These are phyloP conservation scores for Pseudopyricularia javanii DNA, from an alignment of 2,329 filamentous ascomycete species.

Conservation along the genomic window DNA sequence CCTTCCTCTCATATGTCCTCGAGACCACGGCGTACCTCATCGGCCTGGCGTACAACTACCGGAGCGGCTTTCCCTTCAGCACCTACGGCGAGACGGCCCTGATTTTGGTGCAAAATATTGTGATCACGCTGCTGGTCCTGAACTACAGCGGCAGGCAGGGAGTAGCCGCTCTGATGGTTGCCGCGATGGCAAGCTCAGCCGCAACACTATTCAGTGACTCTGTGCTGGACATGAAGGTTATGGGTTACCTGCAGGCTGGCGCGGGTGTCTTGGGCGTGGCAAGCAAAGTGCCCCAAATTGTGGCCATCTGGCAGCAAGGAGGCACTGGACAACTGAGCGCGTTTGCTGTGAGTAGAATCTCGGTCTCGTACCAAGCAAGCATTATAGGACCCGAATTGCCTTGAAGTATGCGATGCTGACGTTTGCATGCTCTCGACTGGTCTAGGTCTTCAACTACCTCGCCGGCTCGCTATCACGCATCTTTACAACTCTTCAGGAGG, in stretches of 20 bases:
- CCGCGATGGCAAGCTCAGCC: conserved; percentile 55
- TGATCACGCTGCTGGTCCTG: conserved; percentile 77
- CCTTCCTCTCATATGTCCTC: conserved; percentile 82
- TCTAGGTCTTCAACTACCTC: conserved; percentile 95
- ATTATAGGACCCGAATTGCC: too few relatives aligned
- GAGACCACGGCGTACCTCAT: conserved; percentile 85
- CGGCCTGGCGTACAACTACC: conserved; percentile 81
- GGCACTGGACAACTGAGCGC: conserved; percentile 92
- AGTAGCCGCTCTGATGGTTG: conserved; percentile 66
- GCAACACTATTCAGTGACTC: conserved; percentile 58
- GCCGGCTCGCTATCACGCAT: conserved; percentile 84
- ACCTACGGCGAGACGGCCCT: conserved; percentile 92
- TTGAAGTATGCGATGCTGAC: too few relatives aligned
- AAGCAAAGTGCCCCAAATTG: conserved; percentile 89
- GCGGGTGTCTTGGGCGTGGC: conserved; percentile 74
- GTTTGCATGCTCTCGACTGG: neutral
- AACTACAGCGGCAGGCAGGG: conserved; percentile 61
- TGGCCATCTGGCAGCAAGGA: conserved; percentile 71
- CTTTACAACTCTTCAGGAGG: conserved; percentile 95
- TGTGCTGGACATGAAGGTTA: conserved; percentile 50
- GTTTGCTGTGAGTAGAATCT: conserved; percentile 59
- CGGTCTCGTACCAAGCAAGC: too few relatives aligned
- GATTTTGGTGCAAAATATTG: conserved; percentile 84
- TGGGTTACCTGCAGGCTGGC: conserved; percentile 71
- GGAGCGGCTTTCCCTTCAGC: conserved; percentile 87